Base-by-base conservation (phyloP, 331 rosid species). In the Pyracantha coccinea region DNA sequence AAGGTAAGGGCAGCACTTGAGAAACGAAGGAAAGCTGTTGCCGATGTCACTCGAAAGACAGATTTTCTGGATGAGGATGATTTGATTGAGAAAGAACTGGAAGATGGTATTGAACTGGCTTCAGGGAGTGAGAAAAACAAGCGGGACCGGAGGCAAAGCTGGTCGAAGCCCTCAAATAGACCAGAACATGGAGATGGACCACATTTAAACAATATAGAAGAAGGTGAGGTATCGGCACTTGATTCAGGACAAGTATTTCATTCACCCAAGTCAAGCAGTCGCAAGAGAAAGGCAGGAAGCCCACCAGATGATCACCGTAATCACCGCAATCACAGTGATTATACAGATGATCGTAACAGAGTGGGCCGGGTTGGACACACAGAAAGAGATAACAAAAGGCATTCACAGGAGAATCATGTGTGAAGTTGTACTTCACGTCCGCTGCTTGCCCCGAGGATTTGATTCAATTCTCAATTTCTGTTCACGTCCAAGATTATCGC, bases 1-100 rank as follows among this genome's bases (percentile, higher is more conserved):
- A 95, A 95, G 84, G 92, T 92, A 24, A 90, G 93, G 84, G 99
- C 99, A 59, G 96, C 93, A 7, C 77, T 95, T 63, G 99, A 95
- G 87, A 95, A 92, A 83, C 86, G 97, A 65, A 90, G 92, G 93
- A 95, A 89, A 82, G 80, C 89, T 60, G 68, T 85, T 68, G 91
- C 90, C 50, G 85, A 88, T 71, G 66, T 92, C 53, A 83, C 93
- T 52, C 82, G 88, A 75, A 95, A 85, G 73, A 69, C 86, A 62
- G 99, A 95, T 76, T 38, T 82, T 69, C 83, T 95, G 93, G 91
- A 95, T 78, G 98, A 95, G 68, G 99, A 95, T 74, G 99, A 95
- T 83, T 90, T 95, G 72, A 92, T 95, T 71, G 99, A 95, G 79
- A 90, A 87, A 86, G 98, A 92, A 82, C 86, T 95, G 50, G 99